Percentiles rank a stretch among this genome's conserved stretches.
Conservation (phyloP, 371 early-diverging fungal species). For the Blakeslea trispora region DNA sequence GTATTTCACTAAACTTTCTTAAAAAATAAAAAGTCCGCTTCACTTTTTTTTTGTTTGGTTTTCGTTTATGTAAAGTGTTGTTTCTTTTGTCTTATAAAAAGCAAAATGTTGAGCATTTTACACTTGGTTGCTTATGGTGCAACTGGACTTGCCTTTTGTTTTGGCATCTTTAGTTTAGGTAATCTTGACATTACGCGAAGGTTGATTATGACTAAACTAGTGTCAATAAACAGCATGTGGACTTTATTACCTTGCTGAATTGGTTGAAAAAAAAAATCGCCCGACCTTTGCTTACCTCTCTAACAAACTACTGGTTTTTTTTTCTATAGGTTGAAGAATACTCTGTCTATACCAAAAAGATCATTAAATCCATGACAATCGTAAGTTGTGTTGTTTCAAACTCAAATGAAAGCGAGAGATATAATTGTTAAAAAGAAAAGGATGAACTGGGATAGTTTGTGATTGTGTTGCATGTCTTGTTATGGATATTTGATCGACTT, state of each 20-base stretch:
- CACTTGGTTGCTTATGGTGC: constrained; percentile 50
- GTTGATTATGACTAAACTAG: not conserved
- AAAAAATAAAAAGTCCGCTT: no score
- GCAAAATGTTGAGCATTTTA: constrained; percentile 22
- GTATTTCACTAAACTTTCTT: no score
- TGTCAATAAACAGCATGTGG: constrained; percentile 67
- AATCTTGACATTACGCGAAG: not conserved
- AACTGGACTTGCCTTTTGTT: constrained; percentile 42
- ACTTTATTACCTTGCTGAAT: constrained; percentile 79
- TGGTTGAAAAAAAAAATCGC: no score
- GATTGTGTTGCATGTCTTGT: constrained; percentile 60
- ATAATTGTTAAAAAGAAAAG: not conserved
- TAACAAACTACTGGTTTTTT: not conserved
- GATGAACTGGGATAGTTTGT: constrained; percentile 43
- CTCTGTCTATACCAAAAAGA: constrained; percentile 75
- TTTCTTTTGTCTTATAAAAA: no score
- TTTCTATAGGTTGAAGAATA: constrained; percentile 71
- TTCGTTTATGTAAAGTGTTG: not conserved
- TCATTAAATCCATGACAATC: constrained; percentile 69
- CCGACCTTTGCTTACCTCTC: no score
- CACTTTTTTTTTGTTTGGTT: constrained; percentile 5
- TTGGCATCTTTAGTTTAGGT: constrained; percentile 51
- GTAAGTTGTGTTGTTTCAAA: no score
- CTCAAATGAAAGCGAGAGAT: no score
- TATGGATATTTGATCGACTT: constrained; percentile 70